Base-by-base conservation (phyloP, 2,329 filamentous ascomycete genomes). In the Aureobasidium zeae region DNA sequence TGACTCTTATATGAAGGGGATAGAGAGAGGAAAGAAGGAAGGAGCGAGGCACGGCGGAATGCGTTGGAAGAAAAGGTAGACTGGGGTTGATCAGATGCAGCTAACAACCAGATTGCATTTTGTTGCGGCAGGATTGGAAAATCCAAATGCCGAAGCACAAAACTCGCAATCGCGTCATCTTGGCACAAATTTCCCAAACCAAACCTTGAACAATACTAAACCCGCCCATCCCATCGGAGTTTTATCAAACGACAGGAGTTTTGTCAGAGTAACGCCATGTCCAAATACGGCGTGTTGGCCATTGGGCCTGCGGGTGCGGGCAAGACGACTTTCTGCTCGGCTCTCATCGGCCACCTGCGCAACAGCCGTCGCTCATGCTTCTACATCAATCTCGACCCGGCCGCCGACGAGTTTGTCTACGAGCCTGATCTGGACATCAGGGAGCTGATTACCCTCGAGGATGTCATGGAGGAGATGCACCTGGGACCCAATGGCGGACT, bases 341-440 rank as follows among this genome's bases (percentile, higher is more conserved):
- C 86, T 54, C 76, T 98, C 55, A 95, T 96, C 61, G 87, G 91
- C 48, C 86, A 96, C 59, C 80, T 96, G 19, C 80, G 86, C 55
- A 83, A 87, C 60, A 88, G 86, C 64, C 84, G 86, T 45, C 84
- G 88, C n/a, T 93, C 87, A 37, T 85, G 84, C 64, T 94, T 93
- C 73, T 98, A 96, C 67, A 83, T 98, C 61, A 98, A 98, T 67
- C 86, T 98, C 57, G 91, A 98, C 63, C 91, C 91, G 5, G 91
- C 91, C 45, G 91, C 91, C 60, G 88, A 95, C 65, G 74, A 81
- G 36, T 96, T 98, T 64, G 81, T 82, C 57, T 94, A 94, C 67
- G 73, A 85, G 54, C 91, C 88, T 16, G 88, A 94, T 62, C 78
- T 94, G 57, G 88, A 95, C 65, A 95, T 95, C 71, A 89, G 87